Evolutionary conservation across 108 stramenopile species (phyloP), one percentile per base, ranked within the genome.

Genomic region (Fistulifera solaris): DNA sequence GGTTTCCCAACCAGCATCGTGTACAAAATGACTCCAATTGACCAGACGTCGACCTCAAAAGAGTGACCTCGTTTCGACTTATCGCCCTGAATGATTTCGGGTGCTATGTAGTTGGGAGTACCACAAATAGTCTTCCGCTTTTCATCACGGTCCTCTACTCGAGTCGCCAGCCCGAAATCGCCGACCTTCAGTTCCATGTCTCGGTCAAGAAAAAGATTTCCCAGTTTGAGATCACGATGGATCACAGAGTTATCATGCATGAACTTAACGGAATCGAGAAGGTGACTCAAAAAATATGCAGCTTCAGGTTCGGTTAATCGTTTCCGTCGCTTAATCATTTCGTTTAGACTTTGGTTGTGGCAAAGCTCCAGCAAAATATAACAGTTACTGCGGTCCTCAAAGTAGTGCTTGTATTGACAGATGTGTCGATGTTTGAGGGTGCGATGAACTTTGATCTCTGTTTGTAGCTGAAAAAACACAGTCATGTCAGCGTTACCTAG

Each of bases 71-170:
- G 74, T 27, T 77, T 94, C 28, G 78, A 77, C 54, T 77, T 80
- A 55, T 83, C 82, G 1, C 87, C 79, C 40, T 95, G 83, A 38
- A 99, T 92, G 1, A 99, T 89, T 62, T 99, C 99, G 0, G 99
- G 99, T 1, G 99, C 99, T 59, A 99, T 97, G 72, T 99, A 99
- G 72, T 99, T 98, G 38, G 99, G 99, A 19, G 99, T 99, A 8
- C 99, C 99, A 61, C 99, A 99, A 38, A 99, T 94, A 10, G 99
- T 99, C 56, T 85, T 77, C 19, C 94, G 78, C 52, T 94, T 85
- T 60, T 97, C 96, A 24, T 86, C 85, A 17, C 70, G 62, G 60
- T 82, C 58, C 15, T 75, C 72, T 31, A 99, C 71, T 61, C 83
- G 73, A 16, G 94, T 81, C 14, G 97, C 99, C 19, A 99, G 87